These are phyloP conservation scores for Claviceps spartinae DNA, from an alignment of 2,329 filamentous ascomycete genomes.

Conservation along the genomic window DNA sequence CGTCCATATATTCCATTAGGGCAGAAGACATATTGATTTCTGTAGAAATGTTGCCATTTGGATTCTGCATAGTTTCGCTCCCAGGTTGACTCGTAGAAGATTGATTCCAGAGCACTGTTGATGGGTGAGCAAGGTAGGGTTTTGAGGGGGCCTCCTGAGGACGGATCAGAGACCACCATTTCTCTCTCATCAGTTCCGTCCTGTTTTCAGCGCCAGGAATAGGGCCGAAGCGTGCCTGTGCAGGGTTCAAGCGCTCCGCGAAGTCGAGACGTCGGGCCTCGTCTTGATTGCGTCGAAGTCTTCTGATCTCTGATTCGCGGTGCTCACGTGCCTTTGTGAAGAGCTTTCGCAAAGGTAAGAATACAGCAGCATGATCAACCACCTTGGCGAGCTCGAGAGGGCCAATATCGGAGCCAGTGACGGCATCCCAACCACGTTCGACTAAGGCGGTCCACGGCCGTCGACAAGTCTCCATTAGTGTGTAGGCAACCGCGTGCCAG, in stretches of 20 bases:
- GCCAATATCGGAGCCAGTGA: constrained; percentile 26
- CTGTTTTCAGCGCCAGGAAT: constrained; percentile 32
- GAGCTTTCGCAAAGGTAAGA: constrained; percentile 40
- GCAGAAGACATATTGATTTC: constrained; percentile 16
- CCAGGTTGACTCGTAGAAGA: constrained; percentile 5
- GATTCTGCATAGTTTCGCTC: constrained; percentile 6
- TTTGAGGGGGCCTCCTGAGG: constrained; percentile 13
- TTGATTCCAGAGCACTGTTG: not conserved
- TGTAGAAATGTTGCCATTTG: constrained; percentile 7
- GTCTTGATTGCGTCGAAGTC: constrained; percentile 33
- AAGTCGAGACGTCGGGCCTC: constrained; percentile 36
- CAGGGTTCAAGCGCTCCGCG: constrained; percentile 30
- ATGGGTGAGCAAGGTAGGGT: not conserved
- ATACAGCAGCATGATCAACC: constrained; percentile 33
- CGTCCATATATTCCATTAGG: constrained; percentile 23
- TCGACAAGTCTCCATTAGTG: constrained; percentile 31
- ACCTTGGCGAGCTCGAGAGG: constrained; percentile 30
- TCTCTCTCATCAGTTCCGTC: constrained; percentile 31
- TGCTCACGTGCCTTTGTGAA: constrained; percentile 38
- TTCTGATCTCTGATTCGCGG: constrained; percentile 34
- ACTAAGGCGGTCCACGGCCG: constrained; percentile 35
- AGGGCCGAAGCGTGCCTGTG: constrained; percentile 33
- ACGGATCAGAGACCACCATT: constrained; percentile 37
- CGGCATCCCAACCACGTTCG: constrained; percentile 36
- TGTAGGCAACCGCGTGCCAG: constrained; percentile 37